Evolutionary conservation across 768 basidiomycete genomes (phyloP).

Genomic region (Leucosporidium yakuticum): DNA sequence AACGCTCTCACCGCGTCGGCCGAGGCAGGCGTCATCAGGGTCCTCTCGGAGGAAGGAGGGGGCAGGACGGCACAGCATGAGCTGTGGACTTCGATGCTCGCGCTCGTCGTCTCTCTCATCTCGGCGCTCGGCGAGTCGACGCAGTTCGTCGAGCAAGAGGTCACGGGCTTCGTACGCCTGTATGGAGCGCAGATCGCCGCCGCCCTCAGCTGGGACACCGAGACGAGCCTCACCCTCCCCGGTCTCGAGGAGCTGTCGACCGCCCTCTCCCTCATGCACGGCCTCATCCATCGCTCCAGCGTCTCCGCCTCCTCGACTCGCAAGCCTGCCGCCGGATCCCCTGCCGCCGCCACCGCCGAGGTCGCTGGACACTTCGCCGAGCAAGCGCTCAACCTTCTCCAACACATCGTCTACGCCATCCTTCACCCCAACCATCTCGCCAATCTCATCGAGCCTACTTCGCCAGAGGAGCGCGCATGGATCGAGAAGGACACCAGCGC

Average conservation of each 20-base stretch:
- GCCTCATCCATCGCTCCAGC: constrained; percentile 57
- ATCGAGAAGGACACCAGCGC: constrained; percentile 57
- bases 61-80: constrained; percentile 52
- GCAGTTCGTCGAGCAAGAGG: constrained; percentile 74
- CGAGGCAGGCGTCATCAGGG: constrained; percentile 65
- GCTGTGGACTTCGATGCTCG: constrained; percentile 77
- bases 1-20: constrained; percentile 71
- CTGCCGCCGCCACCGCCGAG: constrained; percentile 54
- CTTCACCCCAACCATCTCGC: constrained; percentile 85
- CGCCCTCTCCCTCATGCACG: constrained; percentile 54
- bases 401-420: constrained; percentile 81
- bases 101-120: constrained; percentile 68
- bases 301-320: neutral
- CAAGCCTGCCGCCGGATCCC: neutral
- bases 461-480: constrained; percentile 62
- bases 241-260: constrained; percentile 78
- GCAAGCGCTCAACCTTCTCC: constrained; percentile 50
- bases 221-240: constrained; percentile 67
- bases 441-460: constrained; percentile 71
- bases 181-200: constrained; percentile 73
- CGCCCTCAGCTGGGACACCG: constrained; percentile 74
- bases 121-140: constrained; percentile 57
- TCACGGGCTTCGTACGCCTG: constrained; percentile 75
- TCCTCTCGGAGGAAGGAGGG: constrained; percentile 59
- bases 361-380: constrained; percentile 46